These are phyloP conservation scores for Entomophthora muscae DNA, from an alignment of 371 early-diverging fungal genomes.

Conservation along the genomic window DNA sequence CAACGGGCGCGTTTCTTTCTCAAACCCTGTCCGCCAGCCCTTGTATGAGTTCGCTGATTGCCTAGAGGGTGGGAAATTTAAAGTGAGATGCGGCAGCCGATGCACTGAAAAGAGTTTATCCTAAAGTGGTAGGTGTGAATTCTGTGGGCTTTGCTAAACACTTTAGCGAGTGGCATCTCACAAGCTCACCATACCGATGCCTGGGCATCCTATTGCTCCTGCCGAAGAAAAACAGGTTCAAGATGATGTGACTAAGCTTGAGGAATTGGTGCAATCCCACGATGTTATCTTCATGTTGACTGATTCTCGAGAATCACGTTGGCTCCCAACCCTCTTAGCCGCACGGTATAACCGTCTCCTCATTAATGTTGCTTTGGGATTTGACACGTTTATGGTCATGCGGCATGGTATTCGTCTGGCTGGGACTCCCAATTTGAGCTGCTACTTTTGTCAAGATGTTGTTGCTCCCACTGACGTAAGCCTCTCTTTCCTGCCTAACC, in stretches of 20 bases:
- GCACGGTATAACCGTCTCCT: conserved; percentile 43
- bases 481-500: conserved; percentile 5
- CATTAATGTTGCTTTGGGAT: conserved; percentile 86
- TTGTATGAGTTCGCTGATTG: conserved; percentile 78
- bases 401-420: conserved; percentile 56
- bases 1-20: conserved; percentile 76
- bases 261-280: conserved; percentile 41
- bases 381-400: conserved; percentile 93
- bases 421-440: conserved; percentile 35
- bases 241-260: conserved; percentile 32
- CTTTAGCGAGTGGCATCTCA: not conserved
- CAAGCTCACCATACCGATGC: conserved; percentile 78
- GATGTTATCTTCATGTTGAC: conserved; percentile 81
- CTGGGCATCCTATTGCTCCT: conserved; percentile 55
- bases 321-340: conserved; percentile 83
- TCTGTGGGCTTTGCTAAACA: not conserved
- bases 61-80: conserved; percentile 60
- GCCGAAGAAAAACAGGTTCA: conserved; percentile 17
- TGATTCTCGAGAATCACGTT: conserved; percentile 88
- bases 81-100: conserved; percentile 76
- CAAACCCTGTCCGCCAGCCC: conserved; percentile 91
- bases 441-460: conserved; percentile 93
- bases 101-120: conserved; percentile 49
- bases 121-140: conserved; percentile 38
- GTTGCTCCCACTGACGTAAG: conserved; percentile 82